phyloP scores from a whole-genome alignment of 495 filamentous ascomycete genomes.

The Cercophora newfieldiana region DNA sequence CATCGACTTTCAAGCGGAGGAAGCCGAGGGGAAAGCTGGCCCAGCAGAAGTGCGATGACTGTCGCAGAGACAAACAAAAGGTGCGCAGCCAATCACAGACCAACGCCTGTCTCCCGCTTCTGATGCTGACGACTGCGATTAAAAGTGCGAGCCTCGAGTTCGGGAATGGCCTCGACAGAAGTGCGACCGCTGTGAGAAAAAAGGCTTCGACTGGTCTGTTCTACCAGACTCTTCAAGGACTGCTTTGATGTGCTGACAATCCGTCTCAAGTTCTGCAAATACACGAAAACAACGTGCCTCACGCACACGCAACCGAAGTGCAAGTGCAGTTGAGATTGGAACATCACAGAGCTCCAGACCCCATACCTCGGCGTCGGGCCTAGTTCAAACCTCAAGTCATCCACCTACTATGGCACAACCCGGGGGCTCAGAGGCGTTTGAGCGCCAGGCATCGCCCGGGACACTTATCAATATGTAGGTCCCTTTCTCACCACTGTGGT shows the following conservation, averaged over 20 bases:
- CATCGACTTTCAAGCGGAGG: too few species aligned
- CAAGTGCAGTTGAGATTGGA: too few species aligned
- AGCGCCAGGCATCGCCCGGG: too few species aligned
- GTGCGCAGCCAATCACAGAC: neutral
- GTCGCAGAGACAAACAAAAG: neutral
- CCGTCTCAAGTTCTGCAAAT: neutral
- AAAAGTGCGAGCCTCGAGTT: neutral
- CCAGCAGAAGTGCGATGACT: neutral
- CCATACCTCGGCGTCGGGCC: neutral
- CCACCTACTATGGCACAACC: too few species aligned
- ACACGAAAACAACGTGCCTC: neutral
- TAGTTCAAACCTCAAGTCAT: too few species aligned
- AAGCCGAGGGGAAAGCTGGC: slow-evolving; percentile 3
- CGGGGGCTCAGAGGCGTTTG: too few species aligned
- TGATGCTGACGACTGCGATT: neutral
- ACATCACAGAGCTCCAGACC: too few species aligned
- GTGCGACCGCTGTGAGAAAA: neutral
- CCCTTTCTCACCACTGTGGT: too few species aligned
- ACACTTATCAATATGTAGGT: too few species aligned
- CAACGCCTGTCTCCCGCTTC: neutral
- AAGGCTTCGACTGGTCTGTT: neutral
- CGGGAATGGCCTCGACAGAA: neutral
- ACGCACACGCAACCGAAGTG: too few species aligned
- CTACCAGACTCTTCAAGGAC: too few species aligned
- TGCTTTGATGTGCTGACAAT: neutral